Percentiles rank a stretch among this genome's conserved stretches.
phyloP scores from a whole-genome alignment of 306 rosid genomes.

The Gastrolobium bilobum region DNA sequence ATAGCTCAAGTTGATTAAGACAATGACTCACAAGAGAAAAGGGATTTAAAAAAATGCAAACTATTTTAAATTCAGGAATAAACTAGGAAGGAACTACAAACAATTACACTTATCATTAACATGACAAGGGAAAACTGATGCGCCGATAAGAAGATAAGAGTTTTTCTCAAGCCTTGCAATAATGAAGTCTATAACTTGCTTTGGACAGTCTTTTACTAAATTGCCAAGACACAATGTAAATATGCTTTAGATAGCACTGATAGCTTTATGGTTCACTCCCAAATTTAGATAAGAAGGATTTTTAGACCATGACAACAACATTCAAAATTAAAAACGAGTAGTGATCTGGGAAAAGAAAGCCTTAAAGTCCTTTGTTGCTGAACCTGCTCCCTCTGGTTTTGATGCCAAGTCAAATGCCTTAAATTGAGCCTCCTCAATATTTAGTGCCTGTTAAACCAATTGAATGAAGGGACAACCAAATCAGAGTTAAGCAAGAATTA shows the following conservation, averaged over 20 bases:
- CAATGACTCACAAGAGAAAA: too few relatives aligned
- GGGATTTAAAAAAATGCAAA: too few relatives aligned
- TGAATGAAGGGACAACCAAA: background rate
- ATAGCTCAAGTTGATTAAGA: too few relatives aligned
- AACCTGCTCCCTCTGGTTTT: constrained; percentile 79
- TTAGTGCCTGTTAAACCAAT: constrained; percentile 67
- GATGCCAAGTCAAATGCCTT: constrained; percentile 89
- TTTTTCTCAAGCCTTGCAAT: background rate
- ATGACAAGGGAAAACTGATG: background rate
- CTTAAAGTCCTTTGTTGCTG: constrained; percentile 82
- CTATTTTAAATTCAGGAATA: background rate
- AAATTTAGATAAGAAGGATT: background rate
- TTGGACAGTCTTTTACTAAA: constrained; percentile 4
- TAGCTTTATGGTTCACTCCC: constrained; percentile 6
- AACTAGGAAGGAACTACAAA: background rate
- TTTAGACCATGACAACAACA: background rate
- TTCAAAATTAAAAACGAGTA: constrained; percentile 62
- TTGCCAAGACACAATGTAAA: constrained; percentile 23
- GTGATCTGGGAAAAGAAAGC: constrained; percentile 82
- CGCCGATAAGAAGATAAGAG: constrained; percentile 1
- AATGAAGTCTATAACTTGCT: constrained; percentile 38
- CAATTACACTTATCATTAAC: background rate
- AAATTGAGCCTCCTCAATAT: constrained; percentile 75
- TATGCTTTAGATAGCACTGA: constrained; percentile 23
- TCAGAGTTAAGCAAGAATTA: background rate